Evolutionary conservation across 495 filamentous ascomycete species (phyloP).

Genomic region (Trichoderma virens): DNA sequence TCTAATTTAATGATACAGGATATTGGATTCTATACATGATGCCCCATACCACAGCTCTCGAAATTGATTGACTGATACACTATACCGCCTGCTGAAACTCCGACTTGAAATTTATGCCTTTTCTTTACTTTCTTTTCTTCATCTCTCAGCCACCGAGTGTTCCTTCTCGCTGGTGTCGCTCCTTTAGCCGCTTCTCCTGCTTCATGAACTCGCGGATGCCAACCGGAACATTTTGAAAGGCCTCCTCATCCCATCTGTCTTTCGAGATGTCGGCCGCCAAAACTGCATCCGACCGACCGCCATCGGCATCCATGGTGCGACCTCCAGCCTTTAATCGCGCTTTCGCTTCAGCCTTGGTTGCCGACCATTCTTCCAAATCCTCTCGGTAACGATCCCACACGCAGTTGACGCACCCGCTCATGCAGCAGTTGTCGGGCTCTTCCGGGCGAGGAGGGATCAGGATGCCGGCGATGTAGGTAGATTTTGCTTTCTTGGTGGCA

Average conservation of each 20-base stretch:
- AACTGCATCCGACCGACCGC: slow-evolving; percentile 61
- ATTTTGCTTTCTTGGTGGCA: slow-evolving; percentile 46
- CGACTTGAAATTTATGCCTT: slow-evolving; percentile 1
- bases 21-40: background rate
- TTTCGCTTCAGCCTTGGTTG: slow-evolving; percentile 47
- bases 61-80: background rate
- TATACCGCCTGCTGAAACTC: background rate
- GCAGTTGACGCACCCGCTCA: slow-evolving; percentile 96
- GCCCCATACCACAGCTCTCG: background rate
- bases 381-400: slow-evolving; percentile 91
- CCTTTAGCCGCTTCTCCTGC: slow-evolving; percentile 84
- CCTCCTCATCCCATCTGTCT: slow-evolving; percentile 46
- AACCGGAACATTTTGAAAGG: slow-evolving; percentile 80
- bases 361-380: slow-evolving; percentile 83
- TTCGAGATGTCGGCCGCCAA: slow-evolving; percentile 43
- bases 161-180: slow-evolving; percentile 51
- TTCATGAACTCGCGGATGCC: slow-evolving; percentile 97
- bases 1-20: background rate
- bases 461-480: slow-evolving; percentile 65
- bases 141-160: slow-evolving; percentile 28
- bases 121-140: background rate
- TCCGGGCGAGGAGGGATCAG: slow-evolving; percentile 72
- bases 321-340: slow-evolving; percentile 26
- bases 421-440: slow-evolving; percentile 98
- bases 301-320: slow-evolving; percentile 72